Conservation (phyloP, 306 rosid species). For the Rosa persica region DNA sequence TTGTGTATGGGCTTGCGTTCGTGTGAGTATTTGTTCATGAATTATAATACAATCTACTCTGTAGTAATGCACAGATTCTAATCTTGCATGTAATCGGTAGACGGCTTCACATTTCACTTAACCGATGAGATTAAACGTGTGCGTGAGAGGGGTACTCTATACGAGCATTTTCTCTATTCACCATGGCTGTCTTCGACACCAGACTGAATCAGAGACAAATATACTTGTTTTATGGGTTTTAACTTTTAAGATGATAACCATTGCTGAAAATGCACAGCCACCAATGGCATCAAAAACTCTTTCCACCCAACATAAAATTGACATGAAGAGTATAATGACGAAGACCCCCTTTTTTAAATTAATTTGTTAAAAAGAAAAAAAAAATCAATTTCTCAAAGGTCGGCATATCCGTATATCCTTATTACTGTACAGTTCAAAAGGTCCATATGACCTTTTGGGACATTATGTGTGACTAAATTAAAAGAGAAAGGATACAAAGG, state of each 20-base stretch:
- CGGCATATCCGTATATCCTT: background rate
- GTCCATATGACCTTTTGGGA: background rate
- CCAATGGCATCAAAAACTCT: too few relatives aligned
- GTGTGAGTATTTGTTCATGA: background rate
- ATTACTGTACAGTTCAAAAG: background rate
- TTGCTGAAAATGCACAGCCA: too few relatives aligned
- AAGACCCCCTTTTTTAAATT: too few relatives aligned
- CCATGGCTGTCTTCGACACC: background rate
- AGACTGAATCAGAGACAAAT: too few relatives aligned
- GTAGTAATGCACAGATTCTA: background rate
- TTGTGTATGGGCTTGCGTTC: background rate
- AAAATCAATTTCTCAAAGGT: background rate
- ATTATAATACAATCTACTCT: background rate
- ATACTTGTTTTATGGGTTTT: too few relatives aligned
- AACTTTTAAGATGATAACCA: too few relatives aligned
- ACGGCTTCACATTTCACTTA: background rate
- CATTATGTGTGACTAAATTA: background rate
- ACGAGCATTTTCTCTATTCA: background rate
- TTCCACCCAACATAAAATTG: too few relatives aligned
- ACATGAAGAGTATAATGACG: too few relatives aligned
- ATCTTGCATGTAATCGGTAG: background rate
- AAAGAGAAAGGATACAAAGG: conserved; percentile 6
- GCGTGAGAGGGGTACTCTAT: too few relatives aligned
- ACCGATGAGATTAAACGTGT: background rate
- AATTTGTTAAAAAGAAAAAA: too few relatives aligned